Conservation (phyloP, 257 asterid species). For the Lycium ferocissimum region DNA sequence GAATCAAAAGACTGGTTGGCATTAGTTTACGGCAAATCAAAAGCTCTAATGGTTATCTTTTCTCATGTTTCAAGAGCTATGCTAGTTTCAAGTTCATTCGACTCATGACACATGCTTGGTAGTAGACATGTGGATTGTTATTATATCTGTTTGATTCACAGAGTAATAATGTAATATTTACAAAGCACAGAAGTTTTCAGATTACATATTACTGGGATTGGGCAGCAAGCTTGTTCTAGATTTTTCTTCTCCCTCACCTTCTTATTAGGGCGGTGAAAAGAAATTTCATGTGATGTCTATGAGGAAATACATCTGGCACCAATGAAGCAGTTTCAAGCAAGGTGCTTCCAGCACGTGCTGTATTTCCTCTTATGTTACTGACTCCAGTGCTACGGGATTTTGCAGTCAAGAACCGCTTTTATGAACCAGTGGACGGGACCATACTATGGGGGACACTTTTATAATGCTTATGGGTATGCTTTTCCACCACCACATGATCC, state of each 20-base stretch:
- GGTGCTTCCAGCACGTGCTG: not conserved
- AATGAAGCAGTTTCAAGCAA: constrained; percentile 6
- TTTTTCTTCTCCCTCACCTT: not conserved
- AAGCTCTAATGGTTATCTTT: not conserved
- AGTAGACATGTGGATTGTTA: not conserved
- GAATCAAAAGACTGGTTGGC: not conserved
- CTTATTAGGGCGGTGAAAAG: not conserved
- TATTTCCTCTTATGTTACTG: not conserved
- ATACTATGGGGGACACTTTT: constrained; percentile 79
- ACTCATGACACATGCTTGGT: not conserved
- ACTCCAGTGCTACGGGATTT: constrained; percentile 16
- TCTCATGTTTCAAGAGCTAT: not conserved
- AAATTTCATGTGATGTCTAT: not conserved
- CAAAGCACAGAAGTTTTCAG: not conserved
- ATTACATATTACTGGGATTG: not conserved
- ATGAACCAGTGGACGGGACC: constrained; percentile 78
- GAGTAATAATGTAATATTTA: not conserved
- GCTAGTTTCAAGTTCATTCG: not conserved
- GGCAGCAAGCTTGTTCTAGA: not conserved
- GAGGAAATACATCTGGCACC: constrained; percentile 14
- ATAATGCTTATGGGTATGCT: constrained; percentile 75
- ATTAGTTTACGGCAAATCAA: not conserved
- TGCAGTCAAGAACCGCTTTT: constrained; percentile 68
- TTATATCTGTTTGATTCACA: not conserved
- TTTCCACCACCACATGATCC: constrained; percentile 74